phyloP scores from a whole-genome alignment of 148 eudicot genomes.

The Selenicereus undatus region DNA sequence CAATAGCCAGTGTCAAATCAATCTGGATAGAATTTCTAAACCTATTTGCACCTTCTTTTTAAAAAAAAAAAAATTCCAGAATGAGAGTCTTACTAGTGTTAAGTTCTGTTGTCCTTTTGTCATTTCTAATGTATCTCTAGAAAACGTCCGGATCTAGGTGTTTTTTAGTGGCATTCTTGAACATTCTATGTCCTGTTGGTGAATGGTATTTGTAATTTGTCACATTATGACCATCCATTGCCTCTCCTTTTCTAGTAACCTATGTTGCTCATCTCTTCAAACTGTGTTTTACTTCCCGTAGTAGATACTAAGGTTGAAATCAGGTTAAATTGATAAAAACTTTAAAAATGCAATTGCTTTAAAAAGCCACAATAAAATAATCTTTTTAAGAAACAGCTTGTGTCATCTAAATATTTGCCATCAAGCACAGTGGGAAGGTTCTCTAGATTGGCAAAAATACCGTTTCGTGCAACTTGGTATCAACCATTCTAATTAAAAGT shows the following conservation, averaged over 20 bases:
- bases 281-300: background rate
- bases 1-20: background rate
- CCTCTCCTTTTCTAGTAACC: background rate
- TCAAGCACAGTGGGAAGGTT: too few relatives aligned
- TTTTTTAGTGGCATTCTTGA: background rate
- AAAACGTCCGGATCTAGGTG: background rate
- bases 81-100: background rate
- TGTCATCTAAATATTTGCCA: too few relatives aligned
- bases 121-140: background rate
- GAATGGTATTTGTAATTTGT: background rate
- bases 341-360: too few relatives aligned
- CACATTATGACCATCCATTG: background rate
- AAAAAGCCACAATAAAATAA: too few relatives aligned
- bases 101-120: background rate
- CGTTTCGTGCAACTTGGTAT: too few relatives aligned
- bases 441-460: too few relatives aligned
- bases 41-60: background rate
- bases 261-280: background rate
- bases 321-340: background rate
- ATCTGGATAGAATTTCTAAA: background rate
- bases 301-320: background rate
- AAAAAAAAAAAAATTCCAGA: too few relatives aligned
- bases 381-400: too few relatives aligned
- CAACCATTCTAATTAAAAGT: too few relatives aligned
- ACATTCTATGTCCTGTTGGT: background rate